These are phyloP conservation scores for Fraxinus americana DNA, from an alignment of 257 asterid species.

Conservation along the genomic window DNA sequence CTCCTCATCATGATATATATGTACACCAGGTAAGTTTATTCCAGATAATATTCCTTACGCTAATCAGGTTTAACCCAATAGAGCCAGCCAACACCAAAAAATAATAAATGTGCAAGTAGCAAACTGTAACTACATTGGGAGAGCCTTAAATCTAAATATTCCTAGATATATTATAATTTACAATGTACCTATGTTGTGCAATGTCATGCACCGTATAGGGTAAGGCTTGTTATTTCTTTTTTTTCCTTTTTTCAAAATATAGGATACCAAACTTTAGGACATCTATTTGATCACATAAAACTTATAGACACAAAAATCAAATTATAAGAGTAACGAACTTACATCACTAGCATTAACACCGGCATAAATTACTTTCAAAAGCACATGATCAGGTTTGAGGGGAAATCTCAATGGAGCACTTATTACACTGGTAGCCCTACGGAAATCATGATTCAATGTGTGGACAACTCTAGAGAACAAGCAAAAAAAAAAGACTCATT, in stretches of 20 bases:
- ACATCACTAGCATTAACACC: slow-evolving; percentile 99
- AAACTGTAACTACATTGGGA: neutral
- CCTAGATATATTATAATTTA: neutral
- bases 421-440: slow-evolving; percentile 70
- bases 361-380: slow-evolving; percentile 87
- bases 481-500: slow-evolving; percentile 21
- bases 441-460: slow-evolving; percentile 86
- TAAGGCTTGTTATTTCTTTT: neutral
- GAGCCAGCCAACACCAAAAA: slow-evolving; percentile 15
- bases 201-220: neutral
- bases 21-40: neutral
- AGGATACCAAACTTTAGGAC: neutral
- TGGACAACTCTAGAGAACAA: slow-evolving; percentile 70
- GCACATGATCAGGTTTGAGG: slow-evolving; percentile 76
- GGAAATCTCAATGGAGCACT: slow-evolving; percentile 65
- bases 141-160: neutral
- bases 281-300: neutral
- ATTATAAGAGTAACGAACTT: slow-evolving; percentile 42
- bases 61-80: slow-evolving; percentile 3
- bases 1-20: neutral
- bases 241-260: neutral
- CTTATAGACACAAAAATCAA: neutral
- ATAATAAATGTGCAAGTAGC: neutral
- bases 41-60: neutral
- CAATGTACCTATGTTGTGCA: neutral